Conservation (phyloP, 2,329 filamentous ascomycete genomes). For the Scytalidium lignicola region DNA sequence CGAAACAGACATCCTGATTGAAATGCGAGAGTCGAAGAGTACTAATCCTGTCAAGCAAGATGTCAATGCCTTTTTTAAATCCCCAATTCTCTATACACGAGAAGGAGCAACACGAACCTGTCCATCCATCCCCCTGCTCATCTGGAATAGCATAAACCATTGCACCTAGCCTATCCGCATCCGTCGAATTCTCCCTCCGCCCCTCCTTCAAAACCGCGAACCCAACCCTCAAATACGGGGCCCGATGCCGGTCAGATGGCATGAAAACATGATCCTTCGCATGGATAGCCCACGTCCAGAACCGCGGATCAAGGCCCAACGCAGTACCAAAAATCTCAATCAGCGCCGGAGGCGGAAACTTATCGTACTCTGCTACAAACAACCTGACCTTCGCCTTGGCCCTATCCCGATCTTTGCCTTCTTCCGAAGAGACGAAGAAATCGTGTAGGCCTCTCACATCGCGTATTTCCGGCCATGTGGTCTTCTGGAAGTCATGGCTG, state of each 20-base stretch:
- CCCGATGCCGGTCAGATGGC: slow-evolving; percentile 16
- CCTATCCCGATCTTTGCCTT: background rate
- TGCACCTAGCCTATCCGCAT: slow-evolving; percentile 22
- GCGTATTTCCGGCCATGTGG: slow-evolving; percentile 12
- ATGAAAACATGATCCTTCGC: slow-evolving; percentile 15
- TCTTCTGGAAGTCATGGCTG: slow-evolving; percentile 8
- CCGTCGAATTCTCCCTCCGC: slow-evolving; percentile 5
- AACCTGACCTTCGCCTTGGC: slow-evolving; percentile 8
- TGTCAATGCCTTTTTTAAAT: no score
- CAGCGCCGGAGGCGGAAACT: slow-evolving; percentile 6
- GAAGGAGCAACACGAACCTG: slow-evolving; percentile 9
- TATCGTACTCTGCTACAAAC: slow-evolving; percentile 12
- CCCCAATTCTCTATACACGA: no score
- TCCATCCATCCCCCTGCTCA: slow-evolving; percentile 20
- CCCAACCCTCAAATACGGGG: slow-evolving; percentile 16
- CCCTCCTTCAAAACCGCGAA: slow-evolving; percentile 15
- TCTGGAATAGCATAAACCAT: slow-evolving; percentile 19
- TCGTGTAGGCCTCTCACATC: slow-evolving; percentile 7
- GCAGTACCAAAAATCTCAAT: slow-evolving; percentile 14
- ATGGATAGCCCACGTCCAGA: slow-evolving; percentile 14
- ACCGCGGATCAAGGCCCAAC: slow-evolving; percentile 12
- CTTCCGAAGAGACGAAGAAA: slow-evolving; percentile 6
- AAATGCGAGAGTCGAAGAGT: slow-evolving; percentile 19
- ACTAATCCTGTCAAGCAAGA: slow-evolving; percentile 15
- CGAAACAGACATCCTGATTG: slow-evolving; percentile 15